Evolutionary conservation across 208 protist species (phyloP), one percentile per base, ranked within the genome.

Genomic region (Trypanosoma platydactyli): DNA sequence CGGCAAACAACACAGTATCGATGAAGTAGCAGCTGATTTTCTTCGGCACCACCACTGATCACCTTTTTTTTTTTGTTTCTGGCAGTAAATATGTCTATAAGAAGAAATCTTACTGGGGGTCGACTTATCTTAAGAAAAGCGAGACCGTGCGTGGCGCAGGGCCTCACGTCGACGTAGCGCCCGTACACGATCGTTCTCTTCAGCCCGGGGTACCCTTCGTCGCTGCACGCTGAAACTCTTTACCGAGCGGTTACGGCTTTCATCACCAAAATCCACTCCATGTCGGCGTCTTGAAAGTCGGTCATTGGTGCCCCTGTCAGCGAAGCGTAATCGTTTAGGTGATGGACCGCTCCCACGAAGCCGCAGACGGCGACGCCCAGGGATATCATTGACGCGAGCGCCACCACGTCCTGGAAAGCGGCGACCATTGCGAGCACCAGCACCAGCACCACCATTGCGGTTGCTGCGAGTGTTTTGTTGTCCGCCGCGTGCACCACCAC

Each of bases 151-250:
- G 70, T 77, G 83, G n/a, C 66, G 56, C 46, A 89, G 76, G 1
- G 72, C 83, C 33, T 80, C 76, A 30, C 79, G 75, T 42, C 86
- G 81, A 41, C 80, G 71, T 42, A 48, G 22, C 50, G 48, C 29
- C 25, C 87, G 82, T 38, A 72, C 55, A 27, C 83, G 78, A 29
- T 95, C 87, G 58, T 91, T 92, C 61, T 85, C 84, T 44, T 92
- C 85, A 41, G 65, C 55, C 46, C 63, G 81, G 0, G 72, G 68
- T 20, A 77, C 66, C 38, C 81, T 73, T 18, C 60, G 56, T 42
- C 81, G 84, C 30, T 65, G 61, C 5, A 58, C 33, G n/a, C n/a
- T 48, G 27, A 30, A 15, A 13, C 76, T 70, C 74, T 94, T 91
- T 25, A 61, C 83, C 25, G 84, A 81, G 56, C 80, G 79, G 27